These are phyloP conservation scores for Amaranthus palmeri DNA, from an alignment of 148 eudicot species.

Conservation along the genomic window DNA sequence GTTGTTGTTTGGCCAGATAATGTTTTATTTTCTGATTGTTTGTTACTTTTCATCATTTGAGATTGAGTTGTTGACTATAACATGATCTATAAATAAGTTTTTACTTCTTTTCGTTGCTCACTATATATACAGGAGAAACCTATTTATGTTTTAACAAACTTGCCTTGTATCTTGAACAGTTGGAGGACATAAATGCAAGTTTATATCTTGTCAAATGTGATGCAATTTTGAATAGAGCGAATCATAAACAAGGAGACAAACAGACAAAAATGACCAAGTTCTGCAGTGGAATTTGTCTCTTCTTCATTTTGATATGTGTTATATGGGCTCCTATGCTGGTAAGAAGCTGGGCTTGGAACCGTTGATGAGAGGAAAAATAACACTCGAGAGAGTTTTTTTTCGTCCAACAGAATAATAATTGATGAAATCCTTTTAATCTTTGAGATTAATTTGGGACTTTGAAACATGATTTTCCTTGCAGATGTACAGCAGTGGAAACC, in stretches of 20 bases:
- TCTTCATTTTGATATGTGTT: constrained; percentile 81
- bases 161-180: constrained; percentile 33
- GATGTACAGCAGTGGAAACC: constrained; percentile 99
- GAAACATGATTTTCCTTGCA: constrained; percentile 30
- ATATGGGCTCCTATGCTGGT: constrained; percentile 99
- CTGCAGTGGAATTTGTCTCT: constrained; percentile 94
- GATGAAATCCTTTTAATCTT: neutral
- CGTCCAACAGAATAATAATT: too few relatives aligned
- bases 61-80: neutral
- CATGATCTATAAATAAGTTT: neutral
- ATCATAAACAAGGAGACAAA: constrained; percentile 84
- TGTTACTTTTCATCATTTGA: neutral
- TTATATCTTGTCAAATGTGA: constrained; percentile 98
- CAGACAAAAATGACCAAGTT: constrained; percentile 83
- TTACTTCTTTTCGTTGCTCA: neutral
- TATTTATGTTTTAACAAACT: constrained; percentile 17
- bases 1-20: neutral
- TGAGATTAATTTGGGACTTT: constrained; percentile 1
- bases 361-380: too few relatives aligned
- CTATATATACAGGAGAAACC: neutral
- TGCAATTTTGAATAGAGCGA: constrained; percentile 69
- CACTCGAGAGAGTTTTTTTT: too few relatives aligned
- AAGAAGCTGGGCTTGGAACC: constrained; percentile 22
- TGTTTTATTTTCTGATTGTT: neutral
- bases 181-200: constrained; percentile 99